phyloP scores from a whole-genome alignment of 2,329 filamentous ascomycete species.

The Alternaria solani region DNA sequence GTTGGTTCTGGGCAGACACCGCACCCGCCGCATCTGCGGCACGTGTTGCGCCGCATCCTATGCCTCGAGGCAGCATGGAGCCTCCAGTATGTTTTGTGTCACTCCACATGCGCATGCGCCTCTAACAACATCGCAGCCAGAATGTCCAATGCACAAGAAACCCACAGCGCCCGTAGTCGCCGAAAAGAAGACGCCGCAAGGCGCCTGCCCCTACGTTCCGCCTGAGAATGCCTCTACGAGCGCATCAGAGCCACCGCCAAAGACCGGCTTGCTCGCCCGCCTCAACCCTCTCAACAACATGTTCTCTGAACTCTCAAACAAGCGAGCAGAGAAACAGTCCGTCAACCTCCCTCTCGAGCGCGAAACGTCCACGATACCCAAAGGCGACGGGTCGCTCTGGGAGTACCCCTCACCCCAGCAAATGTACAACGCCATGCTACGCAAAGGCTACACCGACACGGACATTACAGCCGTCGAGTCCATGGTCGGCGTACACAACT shows the following conservation, averaged over 20 bases:
- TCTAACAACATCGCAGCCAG: conserved; percentile 59
- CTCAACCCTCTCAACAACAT: conserved; percentile 92
- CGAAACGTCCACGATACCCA: conserved; percentile 90
- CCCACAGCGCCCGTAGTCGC: conserved; percentile 43
- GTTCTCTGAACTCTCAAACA: conserved; percentile 86
- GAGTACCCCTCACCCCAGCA: conserved; percentile 98
- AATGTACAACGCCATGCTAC: conserved; percentile 98
- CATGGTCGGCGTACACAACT: conserved; percentile 99
- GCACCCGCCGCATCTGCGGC: conserved; percentile 51
- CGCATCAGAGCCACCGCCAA: conserved; percentile 39
- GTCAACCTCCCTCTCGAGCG: conserved; percentile 78
- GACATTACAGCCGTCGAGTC: conserved; percentile 91
- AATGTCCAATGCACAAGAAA: conserved; percentile 73
- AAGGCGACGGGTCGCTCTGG: conserved; percentile 82
- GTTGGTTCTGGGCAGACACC: conserved; percentile 75
- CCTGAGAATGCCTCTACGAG: conserved; percentile 48
- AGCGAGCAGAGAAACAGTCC: conserved; percentile 75
- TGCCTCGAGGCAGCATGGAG: conserved; percentile 57
- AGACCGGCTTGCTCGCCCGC: conserved; percentile 66
- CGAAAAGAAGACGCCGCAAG: conserved; percentile 47
- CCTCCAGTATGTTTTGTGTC: conserved; percentile 60
- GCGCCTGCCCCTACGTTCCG: conserved; percentile 60
- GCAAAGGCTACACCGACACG: conserved; percentile 95
- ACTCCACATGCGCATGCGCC: conserved; percentile 20
- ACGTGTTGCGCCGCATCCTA: conserved; percentile 57